Percentiles rank a stretch among this genome's conserved stretches.
Conservation (phyloP, 2,329 filamentous ascomycete species). For the Hypomyces perniciosus region DNA sequence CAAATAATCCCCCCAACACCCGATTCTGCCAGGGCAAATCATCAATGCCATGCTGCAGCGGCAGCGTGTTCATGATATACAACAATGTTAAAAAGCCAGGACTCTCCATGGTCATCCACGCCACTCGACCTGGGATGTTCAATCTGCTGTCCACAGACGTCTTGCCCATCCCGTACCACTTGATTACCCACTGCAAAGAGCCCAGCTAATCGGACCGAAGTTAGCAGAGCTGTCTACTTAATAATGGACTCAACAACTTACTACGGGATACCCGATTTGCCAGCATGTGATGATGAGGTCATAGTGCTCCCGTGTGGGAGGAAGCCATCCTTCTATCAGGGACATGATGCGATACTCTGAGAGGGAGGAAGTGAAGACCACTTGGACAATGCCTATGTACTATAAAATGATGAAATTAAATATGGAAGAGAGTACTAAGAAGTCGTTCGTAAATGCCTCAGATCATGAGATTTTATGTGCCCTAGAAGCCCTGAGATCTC, state of each 20-base stretch:
- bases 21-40: slow-evolving; percentile 72
- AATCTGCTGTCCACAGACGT: slow-evolving; percentile 68
- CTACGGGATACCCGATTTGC: slow-evolving; percentile 47
- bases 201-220: slow-evolving; percentile 49
- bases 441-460: not conserved
- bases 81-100: slow-evolving; percentile 70
- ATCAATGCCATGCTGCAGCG: slow-evolving; percentile 48
- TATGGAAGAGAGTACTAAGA: too few species aligned
- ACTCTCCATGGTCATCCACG: slow-evolving; percentile 84
- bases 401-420: not conserved
- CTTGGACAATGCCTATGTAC: not conserved
- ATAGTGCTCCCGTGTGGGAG: slow-evolving; percentile 53
- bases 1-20: slow-evolving; percentile 64
- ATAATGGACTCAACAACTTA: slow-evolving; percentile 25
- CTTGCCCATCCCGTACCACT: slow-evolving; percentile 89
- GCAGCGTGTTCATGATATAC: slow-evolving; percentile 70
- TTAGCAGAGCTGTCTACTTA: slow-evolving; percentile 3
- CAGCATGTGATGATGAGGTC: slow-evolving; percentile 46
- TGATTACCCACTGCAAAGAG: slow-evolving; percentile 65
- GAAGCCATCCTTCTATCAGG: slow-evolving; percentile 49
- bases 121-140: slow-evolving; percentile 84
- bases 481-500: not conserved
- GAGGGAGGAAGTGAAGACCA: not conserved
- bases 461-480: not conserved
- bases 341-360: slow-evolving; percentile 29